phyloP scores from a whole-genome alignment of 176 grass and related monocot genomes.

The Otatea glauca region DNA sequence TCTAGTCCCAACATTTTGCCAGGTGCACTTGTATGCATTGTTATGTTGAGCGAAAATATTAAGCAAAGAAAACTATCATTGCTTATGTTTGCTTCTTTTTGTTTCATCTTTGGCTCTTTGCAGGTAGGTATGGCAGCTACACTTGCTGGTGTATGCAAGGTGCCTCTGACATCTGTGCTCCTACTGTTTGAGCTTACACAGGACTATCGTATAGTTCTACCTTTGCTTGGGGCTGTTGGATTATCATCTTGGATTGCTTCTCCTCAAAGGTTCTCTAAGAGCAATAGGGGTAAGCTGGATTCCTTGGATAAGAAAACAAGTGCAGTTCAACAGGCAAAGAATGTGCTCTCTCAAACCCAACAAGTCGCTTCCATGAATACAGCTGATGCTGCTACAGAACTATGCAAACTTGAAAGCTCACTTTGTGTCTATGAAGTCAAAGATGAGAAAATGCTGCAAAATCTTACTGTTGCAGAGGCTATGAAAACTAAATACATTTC shows the following conservation, averaged over 20 bases:
- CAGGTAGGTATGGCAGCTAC: constrained; percentile 98
- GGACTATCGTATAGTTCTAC: constrained; percentile 94
- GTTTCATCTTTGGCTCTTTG: constrained; percentile 36
- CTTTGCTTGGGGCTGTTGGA: constrained; percentile 92
- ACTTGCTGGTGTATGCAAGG: constrained; percentile 90
- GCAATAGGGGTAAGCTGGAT: constrained; percentile 40
- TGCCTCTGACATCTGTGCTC: constrained; percentile 87
- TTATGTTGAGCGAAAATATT: constrained; percentile 11
- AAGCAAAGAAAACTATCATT: constrained; percentile 5
- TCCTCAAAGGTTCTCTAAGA: constrained; percentile 70
- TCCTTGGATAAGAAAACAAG: constrained; percentile 31
- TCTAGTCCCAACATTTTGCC: too few relatives aligned
- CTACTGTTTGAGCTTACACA: constrained; percentile 97
- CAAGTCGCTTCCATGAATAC: constrained; percentile 36
- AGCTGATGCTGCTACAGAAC: constrained; percentile 44
- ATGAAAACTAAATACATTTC: constrained; percentile 77
- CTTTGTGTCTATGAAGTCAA: constrained; percentile 69
- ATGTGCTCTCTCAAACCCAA: constrained; percentile 26
- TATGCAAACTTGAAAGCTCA: constrained; percentile 80
- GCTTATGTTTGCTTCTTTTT: constrained; percentile 34
- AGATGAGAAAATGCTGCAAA: constrained; percentile 47
- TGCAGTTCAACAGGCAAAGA: constrained; percentile 30
- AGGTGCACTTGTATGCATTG: neutral
- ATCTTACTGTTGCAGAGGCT: constrained; percentile 67
- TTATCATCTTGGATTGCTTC: constrained; percentile 95